These are phyloP conservation scores for Magnolia kwangsiensis DNA, from an alignment of 164 flowering plant genomes.

Conservation along the genomic window DNA sequence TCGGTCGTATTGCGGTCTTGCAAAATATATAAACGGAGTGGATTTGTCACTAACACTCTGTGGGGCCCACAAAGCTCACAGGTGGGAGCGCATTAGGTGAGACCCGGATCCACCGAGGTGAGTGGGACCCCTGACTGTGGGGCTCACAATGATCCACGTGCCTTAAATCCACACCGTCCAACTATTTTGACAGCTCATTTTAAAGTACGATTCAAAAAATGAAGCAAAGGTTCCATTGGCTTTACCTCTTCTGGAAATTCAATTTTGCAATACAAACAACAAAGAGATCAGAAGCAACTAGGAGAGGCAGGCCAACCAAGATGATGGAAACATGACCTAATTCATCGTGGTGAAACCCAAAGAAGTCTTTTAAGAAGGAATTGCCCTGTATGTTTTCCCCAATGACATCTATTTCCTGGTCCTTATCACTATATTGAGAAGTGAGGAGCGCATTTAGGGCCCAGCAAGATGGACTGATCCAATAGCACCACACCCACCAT, in stretches of 20 bases:
- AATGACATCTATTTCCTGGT: background rate
- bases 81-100: too few species aligned
- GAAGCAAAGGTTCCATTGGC: too few species aligned
- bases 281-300: slow-evolving; percentile 6
- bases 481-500: slow-evolving; percentile 10
- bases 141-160: too few species aligned
- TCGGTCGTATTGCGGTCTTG: too few species aligned
- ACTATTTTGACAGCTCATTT: too few species aligned
- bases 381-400: background rate
- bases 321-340: background rate
- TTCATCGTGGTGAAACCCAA: slow-evolving; percentile 2
- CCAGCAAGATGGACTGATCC: slow-evolving; percentile 6
- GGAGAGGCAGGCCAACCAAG: background rate
- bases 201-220: too few species aligned
- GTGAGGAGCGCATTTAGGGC: background rate
- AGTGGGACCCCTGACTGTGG: too few species aligned
- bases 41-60: too few species aligned
- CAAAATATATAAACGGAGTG: too few species aligned
- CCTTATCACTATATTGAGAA: slow-evolving; percentile 3
- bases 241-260: slow-evolving; percentile 10
- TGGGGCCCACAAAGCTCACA: too few species aligned
- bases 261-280: background rate
- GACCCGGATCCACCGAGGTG: too few species aligned
- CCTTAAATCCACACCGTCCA: too few species aligned
- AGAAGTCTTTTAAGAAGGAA: slow-evolving; percentile 3